Percentiles rank a stretch among this genome's conserved stretches.
These are phyloP conservation scores for Trifolium repens DNA, from an alignment of 306 rosid genomes.

Conservation along the genomic window DNA sequence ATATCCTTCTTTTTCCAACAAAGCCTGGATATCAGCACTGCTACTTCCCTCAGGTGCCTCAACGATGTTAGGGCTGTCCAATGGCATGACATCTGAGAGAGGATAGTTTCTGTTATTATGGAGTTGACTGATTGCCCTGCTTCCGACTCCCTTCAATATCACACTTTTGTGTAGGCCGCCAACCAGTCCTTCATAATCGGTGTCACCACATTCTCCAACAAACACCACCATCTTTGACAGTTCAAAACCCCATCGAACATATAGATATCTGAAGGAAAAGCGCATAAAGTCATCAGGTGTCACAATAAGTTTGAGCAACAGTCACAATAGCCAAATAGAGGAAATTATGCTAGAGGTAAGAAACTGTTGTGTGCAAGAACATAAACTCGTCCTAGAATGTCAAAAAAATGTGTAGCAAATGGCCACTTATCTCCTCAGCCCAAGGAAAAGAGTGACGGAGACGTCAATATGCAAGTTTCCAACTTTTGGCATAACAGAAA, in stretches of 20 bases:
- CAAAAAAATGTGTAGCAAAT: constrained; percentile 20
- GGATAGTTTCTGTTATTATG: constrained; percentile 87
- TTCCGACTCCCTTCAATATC: constrained; percentile 76
- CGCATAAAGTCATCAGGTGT: constrained; percentile 35
- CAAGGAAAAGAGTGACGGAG: constrained; percentile 6
- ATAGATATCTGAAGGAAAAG: constrained; percentile 73
- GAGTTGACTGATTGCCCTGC: constrained; percentile 67
- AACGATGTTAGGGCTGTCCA: constrained; percentile 71
- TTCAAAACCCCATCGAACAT: constrained; percentile 94
- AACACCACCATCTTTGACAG: constrained; percentile 91
- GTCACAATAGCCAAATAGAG: constrained; percentile 25
- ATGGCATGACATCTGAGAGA: constrained; percentile 81
- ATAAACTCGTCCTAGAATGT: constrained; percentile 25
- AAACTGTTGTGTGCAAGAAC: constrained; percentile 23
- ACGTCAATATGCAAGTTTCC: neutral
- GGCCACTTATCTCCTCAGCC: neutral
- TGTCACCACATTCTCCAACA: constrained; percentile 93
- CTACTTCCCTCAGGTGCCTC: constrained; percentile 65
- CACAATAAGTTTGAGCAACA: constrained; percentile 19
- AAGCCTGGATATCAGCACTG: constrained; percentile 64
- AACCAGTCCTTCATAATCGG: constrained; percentile 94
- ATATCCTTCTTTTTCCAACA: constrained; percentile 71
- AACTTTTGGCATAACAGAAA: neutral
- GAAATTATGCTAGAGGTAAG: constrained; percentile 7
- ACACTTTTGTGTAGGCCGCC: constrained; percentile 87